phyloP scores from a whole-genome alignment of 768 basidiomycete genomes.

The Rhodosporidiobolus sp. region DNA sequence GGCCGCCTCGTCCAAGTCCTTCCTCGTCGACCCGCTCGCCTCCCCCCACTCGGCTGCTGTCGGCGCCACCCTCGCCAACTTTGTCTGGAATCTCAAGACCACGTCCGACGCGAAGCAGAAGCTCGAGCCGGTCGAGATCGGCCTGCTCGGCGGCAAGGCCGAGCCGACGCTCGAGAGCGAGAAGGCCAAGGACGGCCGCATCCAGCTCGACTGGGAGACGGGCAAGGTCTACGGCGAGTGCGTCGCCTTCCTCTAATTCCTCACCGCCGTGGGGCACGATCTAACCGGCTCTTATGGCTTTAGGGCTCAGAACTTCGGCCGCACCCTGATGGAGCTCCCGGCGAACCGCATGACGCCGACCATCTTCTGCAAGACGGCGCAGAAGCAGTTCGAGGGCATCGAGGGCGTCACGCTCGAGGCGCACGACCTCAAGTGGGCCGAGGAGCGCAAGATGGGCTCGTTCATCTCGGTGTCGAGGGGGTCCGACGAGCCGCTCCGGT shows the following conservation, averaged over 20 bases:
- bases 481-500: slow-evolving; percentile 70
- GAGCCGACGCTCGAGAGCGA: slow-evolving; percentile 47
- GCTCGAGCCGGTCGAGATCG: slow-evolving; percentile 69
- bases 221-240: slow-evolving; percentile 66
- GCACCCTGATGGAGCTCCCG: slow-evolving; percentile 72
- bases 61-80: slow-evolving; percentile 64
- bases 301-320: slow-evolving; percentile 27
- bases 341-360: slow-evolving; percentile 70
- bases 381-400: slow-evolving; percentile 64
- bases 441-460: slow-evolving; percentile 77
- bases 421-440: slow-evolving; percentile 77
- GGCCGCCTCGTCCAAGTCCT: slow-evolving; percentile 57
- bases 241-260: slow-evolving; percentile 54
- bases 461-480: slow-evolving; percentile 85
- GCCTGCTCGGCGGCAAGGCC: slow-evolving; percentile 17
- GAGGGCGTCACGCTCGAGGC: slow-evolving; percentile 67
- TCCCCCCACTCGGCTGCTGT: slow-evolving; percentile 57
- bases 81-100: slow-evolving; percentile 38
- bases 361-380: slow-evolving; percentile 67
- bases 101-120: slow-evolving; percentile 54
- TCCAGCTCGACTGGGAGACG: slow-evolving; percentile 59
- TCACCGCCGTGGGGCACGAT: not conserved
- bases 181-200: slow-evolving; percentile 56
- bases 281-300: not conserved
- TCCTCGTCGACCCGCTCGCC: slow-evolving; percentile 59